phyloP scores from a whole-genome alignment of 139 green algal genomes.

The Nannochloris sp. region DNA sequence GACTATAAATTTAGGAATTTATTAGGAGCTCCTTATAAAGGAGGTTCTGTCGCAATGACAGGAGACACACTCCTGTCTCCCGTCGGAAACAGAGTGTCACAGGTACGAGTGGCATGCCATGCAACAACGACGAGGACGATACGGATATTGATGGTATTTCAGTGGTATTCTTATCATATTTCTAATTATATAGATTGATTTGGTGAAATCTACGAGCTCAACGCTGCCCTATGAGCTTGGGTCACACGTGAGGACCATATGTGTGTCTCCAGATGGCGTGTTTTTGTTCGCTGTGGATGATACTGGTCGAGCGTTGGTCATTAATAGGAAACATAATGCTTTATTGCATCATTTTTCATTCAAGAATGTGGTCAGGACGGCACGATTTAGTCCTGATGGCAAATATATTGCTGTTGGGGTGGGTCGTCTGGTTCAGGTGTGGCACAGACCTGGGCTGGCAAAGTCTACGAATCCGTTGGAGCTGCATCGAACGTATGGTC shows the following conservation, averaged over 20 bases:
- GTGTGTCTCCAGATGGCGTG: conserved; percentile 64
- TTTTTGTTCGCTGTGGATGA: conserved; percentile 83
- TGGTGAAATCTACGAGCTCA: conserved; percentile 55
- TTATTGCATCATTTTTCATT: conserved; percentile 93
- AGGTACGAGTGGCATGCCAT: conserved; percentile 35
- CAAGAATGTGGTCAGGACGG: conserved; percentile 62
- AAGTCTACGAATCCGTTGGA: conserved; percentile 85
- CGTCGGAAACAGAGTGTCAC: conserved; percentile 80
- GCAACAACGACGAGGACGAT: not conserved
- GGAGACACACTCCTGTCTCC: conserved; percentile 70
- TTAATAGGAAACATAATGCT: conserved; percentile 56
- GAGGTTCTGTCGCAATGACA: conserved; percentile 77
- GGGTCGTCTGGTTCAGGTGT: conserved; percentile 86
- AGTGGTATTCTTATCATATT: not conserved
- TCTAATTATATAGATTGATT: conserved; percentile 47
- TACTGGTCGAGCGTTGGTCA: conserved; percentile 66
- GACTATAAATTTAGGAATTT: conserved; percentile 81
- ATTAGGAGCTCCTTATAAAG: conserved; percentile 86
- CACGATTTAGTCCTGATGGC: conserved; percentile 84
- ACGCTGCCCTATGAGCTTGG: conserved; percentile 80
- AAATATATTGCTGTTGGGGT: conserved; percentile 73
- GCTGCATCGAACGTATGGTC: conserved; percentile 80
- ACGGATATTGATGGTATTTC: not conserved
- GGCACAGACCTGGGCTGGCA: conserved; percentile 59
- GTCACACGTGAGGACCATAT: conserved; percentile 65